Base-by-base conservation (phyloP, 345 rosid species). In the Cardamine occulta region DNA sequence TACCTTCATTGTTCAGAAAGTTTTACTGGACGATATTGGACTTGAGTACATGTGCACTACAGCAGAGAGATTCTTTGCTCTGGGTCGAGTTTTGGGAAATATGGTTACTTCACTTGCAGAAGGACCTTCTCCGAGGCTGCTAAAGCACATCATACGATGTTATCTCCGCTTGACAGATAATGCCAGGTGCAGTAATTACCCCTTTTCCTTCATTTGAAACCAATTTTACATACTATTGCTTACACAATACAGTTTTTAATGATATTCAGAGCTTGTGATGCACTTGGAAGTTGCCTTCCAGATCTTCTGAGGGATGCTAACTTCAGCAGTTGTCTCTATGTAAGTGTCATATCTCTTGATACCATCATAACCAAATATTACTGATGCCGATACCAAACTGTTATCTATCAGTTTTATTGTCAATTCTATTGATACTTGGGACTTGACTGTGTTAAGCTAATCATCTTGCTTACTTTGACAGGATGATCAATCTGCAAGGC, bases 31-130 rank as follows among this genome's bases (percentile, higher is more conserved):
- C 80, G 94, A 88, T 73, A 82, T 95, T 77, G 98, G 99, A 69
- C 82, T 94, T 85, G 93, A 94, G 66, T 91, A 94, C 78, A 91
- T 94, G 63, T 91, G 95, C 74, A 81, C 88, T 28, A 82, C 89
- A 52, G 88, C 94, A 8, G 99, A 95, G 80, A 84, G 98, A 40
- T 90, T 95, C 83, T 90, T 88, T 64, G 91, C 96, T n/a, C 87
- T 92, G 29, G 93, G 88, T 68, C 84, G 93, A 23, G 94, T 95
- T 59, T 63, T 87, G 82, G 90, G 84, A 24, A 86, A 81, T 76
- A 92, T 92, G 98, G 93, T 95, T 48, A 85, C 86, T 15, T 87
- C 92, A 73, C 92, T 92, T 78, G 91, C 93, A 51, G 97, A 88
- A 63, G 84, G 78, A 74, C 96, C 89, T 11, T 90, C 98, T 13